Base-by-base conservation (phyloP, 257 asterid species). In the Rhazya stricta region DNA sequence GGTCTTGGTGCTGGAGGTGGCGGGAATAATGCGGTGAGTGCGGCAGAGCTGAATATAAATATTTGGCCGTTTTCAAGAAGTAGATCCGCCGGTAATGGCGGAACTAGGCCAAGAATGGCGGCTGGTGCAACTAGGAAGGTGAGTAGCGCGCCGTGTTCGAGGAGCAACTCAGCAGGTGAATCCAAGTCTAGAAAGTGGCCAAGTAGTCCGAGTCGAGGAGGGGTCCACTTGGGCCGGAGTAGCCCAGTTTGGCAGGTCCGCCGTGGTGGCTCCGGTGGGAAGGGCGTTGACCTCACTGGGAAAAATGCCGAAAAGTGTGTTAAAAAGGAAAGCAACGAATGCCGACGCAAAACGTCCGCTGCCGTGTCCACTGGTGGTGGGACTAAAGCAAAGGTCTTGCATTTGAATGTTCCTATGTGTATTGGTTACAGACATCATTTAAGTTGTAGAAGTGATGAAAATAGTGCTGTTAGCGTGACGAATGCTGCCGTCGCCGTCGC, bases 1-100 rank as follows among this genome's bases (percentile, higher is more conserved):
- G 82, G 82, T 5, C 74, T 62, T 5, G 19, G 48, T 23, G 72
- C 67, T 10, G 87, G 84, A 1, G 80, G 65, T 0, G 85, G 78
- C 0, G 80, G 50, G 2, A 60, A 8, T 56, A 73, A 58, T 32
- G 86, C 78, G 65, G 76, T 71, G 34, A 79, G 74, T 45, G 85
- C 86, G 69, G 92, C 97, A 74, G 98, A 94, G 91, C 89, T 94
- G 34, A 92, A 92, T 73, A 94, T 94, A 4, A 90, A 94, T 48
- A 86, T 94, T 29, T 94, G 99, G 99, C 99, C 99, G 0, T 94
- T 94, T 72, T 81, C 90, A 0, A 81, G 99, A 88, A 92, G 97
- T 70, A 94, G 96, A 87, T 94, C 99, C 65, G 95, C 99, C 79
- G 99, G 99, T 1, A 94, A 87, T 46, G 85, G 89, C 60, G 97